These are phyloP conservation scores for Tolypocladium guangdongense DNA, from an alignment of 2,329 filamentous ascomycete species.

Conservation along the genomic window DNA sequence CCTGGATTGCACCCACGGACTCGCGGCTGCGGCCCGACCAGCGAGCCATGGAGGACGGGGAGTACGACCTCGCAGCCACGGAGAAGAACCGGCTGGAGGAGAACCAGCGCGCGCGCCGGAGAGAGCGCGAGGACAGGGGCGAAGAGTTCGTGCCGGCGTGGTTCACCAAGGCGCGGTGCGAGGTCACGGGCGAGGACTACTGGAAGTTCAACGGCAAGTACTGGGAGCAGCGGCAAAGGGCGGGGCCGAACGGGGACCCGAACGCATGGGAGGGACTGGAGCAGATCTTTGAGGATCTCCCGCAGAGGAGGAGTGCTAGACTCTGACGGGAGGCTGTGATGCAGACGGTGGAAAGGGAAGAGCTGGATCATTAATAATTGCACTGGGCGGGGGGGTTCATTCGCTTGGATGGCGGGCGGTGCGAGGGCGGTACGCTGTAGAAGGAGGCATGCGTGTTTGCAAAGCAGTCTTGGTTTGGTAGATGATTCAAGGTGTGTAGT, in stretches of 20 bases:
- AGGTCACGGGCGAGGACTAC: conserved; percentile 75
- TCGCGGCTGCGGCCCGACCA: conserved; percentile 90
- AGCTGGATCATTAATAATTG: not conserved
- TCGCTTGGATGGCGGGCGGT: not conserved
- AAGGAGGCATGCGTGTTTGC: not conserved
- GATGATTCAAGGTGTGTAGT: not conserved
- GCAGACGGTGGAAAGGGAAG: not conserved
- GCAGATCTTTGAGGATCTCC: conserved; percentile 51
- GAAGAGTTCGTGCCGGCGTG: conserved; percentile 77
- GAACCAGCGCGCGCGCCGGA: conserved; percentile 68
- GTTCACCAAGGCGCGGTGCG: conserved; percentile 66
- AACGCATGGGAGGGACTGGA: conserved; percentile 62
- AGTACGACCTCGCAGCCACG: conserved; percentile 82
- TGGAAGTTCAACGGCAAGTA: conserved; percentile 88
- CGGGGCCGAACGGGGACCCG: conserved; percentile 45
- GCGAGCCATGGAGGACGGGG: conserved; percentile 95
- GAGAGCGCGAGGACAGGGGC: conserved; percentile 62
- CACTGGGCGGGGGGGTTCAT: not conserved
- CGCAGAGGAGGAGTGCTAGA: not conserved
- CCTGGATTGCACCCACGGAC: conserved; percentile 81
- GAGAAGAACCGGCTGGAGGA: conserved; percentile 96
- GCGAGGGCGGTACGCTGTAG: not conserved
- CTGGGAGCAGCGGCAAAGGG: conserved; percentile 64
- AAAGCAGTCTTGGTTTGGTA: not conserved
- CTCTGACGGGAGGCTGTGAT: not conserved